Evolutionary conservation across 306 rosid species (phyloP).

Genomic region (Potentilla sterilis): DNA sequence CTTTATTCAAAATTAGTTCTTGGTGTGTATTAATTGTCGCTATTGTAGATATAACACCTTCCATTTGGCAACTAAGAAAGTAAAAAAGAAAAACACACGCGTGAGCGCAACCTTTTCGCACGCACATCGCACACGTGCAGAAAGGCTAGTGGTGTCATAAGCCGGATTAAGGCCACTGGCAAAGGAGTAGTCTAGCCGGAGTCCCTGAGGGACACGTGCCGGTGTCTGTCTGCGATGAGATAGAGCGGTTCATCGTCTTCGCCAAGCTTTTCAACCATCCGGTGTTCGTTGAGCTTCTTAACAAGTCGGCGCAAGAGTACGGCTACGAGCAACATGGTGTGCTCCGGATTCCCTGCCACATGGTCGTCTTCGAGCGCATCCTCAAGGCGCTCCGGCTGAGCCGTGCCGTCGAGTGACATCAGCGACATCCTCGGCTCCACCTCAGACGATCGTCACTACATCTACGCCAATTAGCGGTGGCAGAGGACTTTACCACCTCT

Average conservation of each 20-base stretch:
- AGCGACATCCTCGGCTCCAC: constrained; percentile 46
- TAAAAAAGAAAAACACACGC: no score
- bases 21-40: no score
- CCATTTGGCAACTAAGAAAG: no score
- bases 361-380: constrained; percentile 72
- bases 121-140: no score
- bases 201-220: constrained; percentile 85
- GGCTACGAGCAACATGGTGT: constrained; percentile 88
- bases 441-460: constrained; percentile 33
- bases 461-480: constrained; percentile 13
- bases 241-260: constrained; percentile 69
- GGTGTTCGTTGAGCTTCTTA: constrained; percentile 70
- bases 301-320: constrained; percentile 86
- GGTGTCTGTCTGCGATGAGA: constrained; percentile 90
- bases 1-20: no score
- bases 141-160: no score
- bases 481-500: not conserved
- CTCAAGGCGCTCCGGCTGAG: constrained; percentile 71
- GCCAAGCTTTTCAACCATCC: constrained; percentile 87
- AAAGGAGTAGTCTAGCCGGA: not conserved
- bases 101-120: no score
- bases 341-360: constrained; percentile 78
- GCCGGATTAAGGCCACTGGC: no score
- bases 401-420: constrained; percentile 44
- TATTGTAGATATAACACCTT: no score